Evolutionary conservation across 208 protist species (phyloP).

Genomic region (Trypanosoma lewisi): DNA sequence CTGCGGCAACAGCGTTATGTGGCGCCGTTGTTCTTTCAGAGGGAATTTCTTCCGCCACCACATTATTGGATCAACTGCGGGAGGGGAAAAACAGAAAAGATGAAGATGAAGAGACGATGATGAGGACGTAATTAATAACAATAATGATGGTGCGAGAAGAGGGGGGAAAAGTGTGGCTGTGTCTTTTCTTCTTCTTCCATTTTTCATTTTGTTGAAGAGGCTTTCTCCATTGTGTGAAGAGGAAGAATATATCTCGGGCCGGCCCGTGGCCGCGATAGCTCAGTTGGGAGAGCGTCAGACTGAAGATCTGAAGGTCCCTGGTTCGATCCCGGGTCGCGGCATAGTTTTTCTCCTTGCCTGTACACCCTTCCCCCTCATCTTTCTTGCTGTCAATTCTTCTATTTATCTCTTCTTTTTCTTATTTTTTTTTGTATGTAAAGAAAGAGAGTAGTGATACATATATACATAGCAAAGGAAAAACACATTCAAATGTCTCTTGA

Average conservation of each 20-base stretch:
- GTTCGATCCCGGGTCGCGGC: constrained; percentile 85
- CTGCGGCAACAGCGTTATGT: constrained; percentile 62
- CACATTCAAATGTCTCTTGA: constrained; percentile 27
- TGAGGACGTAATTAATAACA: neutral
- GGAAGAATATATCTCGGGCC: too few species aligned
- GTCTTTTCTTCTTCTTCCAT: too few species aligned
- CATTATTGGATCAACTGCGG: constrained; percentile 27
- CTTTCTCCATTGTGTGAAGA: too few species aligned
- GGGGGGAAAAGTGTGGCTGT: too few species aligned
- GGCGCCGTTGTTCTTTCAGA: constrained; percentile 45
- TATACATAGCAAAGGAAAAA: constrained; percentile 12
- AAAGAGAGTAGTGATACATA: neutral
- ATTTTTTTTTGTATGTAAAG: neutral
- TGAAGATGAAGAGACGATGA: neutral
- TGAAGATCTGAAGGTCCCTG: constrained; percentile 91
- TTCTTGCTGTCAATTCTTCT: constrained; percentile 1
- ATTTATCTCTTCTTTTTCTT: constrained; percentile 16
- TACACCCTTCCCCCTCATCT: too few species aligned
- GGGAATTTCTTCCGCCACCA: constrained; percentile 27
- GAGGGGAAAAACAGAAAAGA: neutral
- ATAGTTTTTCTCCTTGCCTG: too few species aligned
- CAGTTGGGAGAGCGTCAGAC: constrained; percentile 90
- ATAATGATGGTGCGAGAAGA: too few species aligned
- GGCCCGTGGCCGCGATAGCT: constrained; percentile 81
- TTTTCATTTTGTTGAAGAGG: too few species aligned